Conservation (phyloP, 75 land plant genomes). For the Pinus taeda region DNA sequence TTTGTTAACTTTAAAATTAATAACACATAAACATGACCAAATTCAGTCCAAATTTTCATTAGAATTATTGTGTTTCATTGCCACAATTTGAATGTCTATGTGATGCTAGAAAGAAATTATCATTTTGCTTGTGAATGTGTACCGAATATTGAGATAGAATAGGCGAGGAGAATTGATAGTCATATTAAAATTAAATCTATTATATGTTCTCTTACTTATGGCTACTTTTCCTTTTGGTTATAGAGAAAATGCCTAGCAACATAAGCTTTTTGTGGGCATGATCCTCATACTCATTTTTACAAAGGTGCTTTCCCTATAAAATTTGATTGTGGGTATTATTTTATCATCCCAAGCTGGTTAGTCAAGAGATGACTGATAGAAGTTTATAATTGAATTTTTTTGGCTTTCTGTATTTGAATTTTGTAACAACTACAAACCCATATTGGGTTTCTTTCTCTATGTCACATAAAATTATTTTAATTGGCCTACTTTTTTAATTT, state of each 20-base stretch:
- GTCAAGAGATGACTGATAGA: conserved; percentile 40
- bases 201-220: neutral
- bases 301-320: conserved; percentile 56
- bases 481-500: too few species aligned
- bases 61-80: too few species aligned
- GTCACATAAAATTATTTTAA: too few species aligned
- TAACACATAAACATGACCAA: too few species aligned
- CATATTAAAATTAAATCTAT: neutral
- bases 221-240: conserved; percentile 1
- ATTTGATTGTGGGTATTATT: conserved; percentile 64
- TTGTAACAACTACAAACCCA: too few species aligned
- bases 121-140: neutral
- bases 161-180: neutral
- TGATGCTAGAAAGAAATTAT: too few species aligned
- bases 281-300: conserved; percentile 65
- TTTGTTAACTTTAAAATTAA: too few species aligned
- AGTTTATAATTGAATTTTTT: neutral
- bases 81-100: too few species aligned
- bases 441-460: too few species aligned
- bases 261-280: conserved; percentile 67
- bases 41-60: too few species aligned
- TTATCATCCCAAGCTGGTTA: conserved; percentile 58
- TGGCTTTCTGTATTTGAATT: too few species aligned
- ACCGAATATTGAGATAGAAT: neutral
- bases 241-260: conserved; percentile 70